A percentile compares a stretch with the other conserved stretches of the same genome.
phyloP scores from a whole-genome alignment of 306 rosid species.

The Lupinus albus region DNA sequence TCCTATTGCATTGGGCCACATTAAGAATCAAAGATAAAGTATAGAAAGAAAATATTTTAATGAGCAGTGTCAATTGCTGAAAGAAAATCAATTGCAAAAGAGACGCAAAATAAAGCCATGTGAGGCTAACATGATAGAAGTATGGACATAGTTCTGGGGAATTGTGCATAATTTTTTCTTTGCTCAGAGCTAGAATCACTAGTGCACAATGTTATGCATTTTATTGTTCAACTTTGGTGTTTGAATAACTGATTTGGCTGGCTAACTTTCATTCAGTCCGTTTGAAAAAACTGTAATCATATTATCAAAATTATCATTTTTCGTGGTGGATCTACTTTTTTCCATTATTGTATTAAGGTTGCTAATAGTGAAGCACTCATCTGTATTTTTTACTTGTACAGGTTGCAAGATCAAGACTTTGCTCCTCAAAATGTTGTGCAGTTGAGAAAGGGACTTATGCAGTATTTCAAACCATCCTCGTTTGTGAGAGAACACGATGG shows the following conservation, averaged over 20 bases:
- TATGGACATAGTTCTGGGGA: no score
- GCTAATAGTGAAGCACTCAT: constrained; percentile 26
- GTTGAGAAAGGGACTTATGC: constrained; percentile 59
- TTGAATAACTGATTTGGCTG: constrained; percentile 22
- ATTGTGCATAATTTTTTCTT: no score
- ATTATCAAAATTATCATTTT: background rate
- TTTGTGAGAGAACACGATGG: constrained; percentile 45
- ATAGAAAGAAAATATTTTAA: background rate
- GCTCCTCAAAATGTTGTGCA: constrained; percentile 50
- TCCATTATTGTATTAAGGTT: constrained; percentile 1
- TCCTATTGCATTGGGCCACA: background rate
- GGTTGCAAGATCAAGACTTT: constrained; percentile 63
- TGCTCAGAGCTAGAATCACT: background rate
- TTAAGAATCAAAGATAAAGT: background rate
- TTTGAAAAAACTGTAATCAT: constrained; percentile 13
- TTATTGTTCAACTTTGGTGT: constrained; percentile 7
- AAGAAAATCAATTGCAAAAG: constrained; percentile 19
- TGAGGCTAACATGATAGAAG: background rate
- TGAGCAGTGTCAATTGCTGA: background rate
- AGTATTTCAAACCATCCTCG: constrained; percentile 56
- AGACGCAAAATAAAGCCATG: background rate
- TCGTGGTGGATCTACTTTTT: constrained; percentile 10
- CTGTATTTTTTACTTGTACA: constrained; percentile 40
- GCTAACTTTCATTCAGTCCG: background rate
- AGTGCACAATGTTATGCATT: background rate